Evolutionary conservation across 169 alveolate species (phyloP).

Genomic region (Besnoitia besnoiti): DNA sequence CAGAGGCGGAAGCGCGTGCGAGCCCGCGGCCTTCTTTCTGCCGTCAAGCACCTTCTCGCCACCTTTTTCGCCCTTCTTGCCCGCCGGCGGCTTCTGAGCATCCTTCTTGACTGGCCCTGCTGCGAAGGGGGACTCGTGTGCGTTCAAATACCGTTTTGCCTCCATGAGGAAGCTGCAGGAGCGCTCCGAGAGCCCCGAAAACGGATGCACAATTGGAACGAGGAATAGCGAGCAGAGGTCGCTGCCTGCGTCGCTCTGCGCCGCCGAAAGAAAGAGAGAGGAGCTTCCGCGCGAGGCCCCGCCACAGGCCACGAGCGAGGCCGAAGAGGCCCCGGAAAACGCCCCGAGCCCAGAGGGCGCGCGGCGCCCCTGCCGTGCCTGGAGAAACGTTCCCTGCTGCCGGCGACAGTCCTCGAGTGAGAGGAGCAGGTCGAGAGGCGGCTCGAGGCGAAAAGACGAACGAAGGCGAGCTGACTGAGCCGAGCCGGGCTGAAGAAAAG

Average conservation of each 20-base stretch:
- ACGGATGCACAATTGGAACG: background rate
- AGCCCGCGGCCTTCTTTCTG: background rate
- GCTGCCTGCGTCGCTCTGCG: background rate
- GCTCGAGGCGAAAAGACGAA: conserved; percentile 25
- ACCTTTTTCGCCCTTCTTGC: background rate
- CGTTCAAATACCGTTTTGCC: conserved; percentile 7
- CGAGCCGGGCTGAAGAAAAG: no score
- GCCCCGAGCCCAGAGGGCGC: background rate
- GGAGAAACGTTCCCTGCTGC: background rate
- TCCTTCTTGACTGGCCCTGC: background rate
- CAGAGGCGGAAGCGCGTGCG: background rate
- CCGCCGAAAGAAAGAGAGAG: background rate
- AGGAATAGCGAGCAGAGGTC: background rate
- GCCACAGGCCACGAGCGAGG: background rate
- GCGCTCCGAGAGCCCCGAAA: conserved; percentile 6
- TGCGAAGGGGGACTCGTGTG: background rate
- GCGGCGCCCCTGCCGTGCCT: conserved; percentile 13
- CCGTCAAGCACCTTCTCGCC: background rate
- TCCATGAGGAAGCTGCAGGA: conserved; percentile 16
- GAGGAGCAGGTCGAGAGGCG: conserved; percentile 46
- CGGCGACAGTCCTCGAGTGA: conserved; percentile 39
- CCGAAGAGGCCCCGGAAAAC: background rate
- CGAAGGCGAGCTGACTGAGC: no score
- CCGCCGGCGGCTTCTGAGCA: background rate
- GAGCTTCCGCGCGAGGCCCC: background rate